Percentiles rank a stretch among this genome's conserved stretches.
Evolutionary conservation across 768 basidiomycete genomes (phyloP).

Genomic region (Amanita muscaria): DNA sequence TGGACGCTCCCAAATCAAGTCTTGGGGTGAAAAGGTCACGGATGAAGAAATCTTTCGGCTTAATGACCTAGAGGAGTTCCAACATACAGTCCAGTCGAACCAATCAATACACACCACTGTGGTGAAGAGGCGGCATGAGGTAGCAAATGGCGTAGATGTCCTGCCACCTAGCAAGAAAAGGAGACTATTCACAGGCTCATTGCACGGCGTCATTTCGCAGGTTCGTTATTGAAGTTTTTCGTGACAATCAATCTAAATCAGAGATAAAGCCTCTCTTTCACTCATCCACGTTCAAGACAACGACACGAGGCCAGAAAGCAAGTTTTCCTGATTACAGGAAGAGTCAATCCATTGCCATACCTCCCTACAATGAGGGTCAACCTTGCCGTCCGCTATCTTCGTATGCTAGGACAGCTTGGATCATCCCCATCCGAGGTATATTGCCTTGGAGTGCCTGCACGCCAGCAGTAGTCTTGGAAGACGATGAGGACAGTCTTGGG

Average conservation of each 20-base stretch:
- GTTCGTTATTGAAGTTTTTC: conserved; percentile 24
- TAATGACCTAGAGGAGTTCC: conserved; percentile 36
- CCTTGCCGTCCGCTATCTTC: conserved; percentile 18
- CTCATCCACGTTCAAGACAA: conserved; percentile 18
- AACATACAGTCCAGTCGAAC: conserved; percentile 23
- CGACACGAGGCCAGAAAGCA: conserved; percentile 11
- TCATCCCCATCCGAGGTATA: conserved; percentile 47
- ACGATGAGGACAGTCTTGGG: conserved; percentile 15
- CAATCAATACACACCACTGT: neutral
- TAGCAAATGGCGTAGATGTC: too few relatives aligned
- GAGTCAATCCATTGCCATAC: conserved; percentile 26
- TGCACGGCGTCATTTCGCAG: conserved; percentile 35
- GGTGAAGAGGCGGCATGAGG: neutral
- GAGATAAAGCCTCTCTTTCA: conserved; percentile 28
- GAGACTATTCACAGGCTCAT: conserved; percentile 25
- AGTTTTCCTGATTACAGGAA: conserved; percentile 26
- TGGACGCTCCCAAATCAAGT: conserved; percentile 12
- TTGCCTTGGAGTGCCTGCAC: conserved; percentile 41
- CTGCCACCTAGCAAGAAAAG: conserved; percentile 20
- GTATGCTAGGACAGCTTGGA: conserved; percentile 42
- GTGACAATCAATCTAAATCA: conserved; percentile 11
- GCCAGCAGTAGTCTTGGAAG: conserved; percentile 29
- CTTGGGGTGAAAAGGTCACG: conserved; percentile 30
- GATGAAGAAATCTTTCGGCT: conserved; percentile 29
- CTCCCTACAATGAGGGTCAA: conserved; percentile 22